Base-by-base conservation (phyloP, 1,139 yeast genomes). In the Pichia sp. region DNA sequence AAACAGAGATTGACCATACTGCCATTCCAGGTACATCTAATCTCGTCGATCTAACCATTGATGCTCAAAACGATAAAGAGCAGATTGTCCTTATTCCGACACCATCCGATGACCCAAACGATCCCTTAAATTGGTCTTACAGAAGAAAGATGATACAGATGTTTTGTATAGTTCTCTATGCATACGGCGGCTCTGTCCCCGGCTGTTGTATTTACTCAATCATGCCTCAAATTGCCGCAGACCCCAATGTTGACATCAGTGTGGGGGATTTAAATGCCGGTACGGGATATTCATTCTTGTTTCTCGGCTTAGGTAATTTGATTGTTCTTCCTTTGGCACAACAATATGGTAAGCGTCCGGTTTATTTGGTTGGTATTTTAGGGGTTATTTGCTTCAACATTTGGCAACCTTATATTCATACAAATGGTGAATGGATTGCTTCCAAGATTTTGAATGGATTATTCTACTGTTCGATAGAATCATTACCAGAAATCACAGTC, bases 1-100 rank as follows among this genome's bases (percentile, higher is more conserved):
- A 12, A n/a, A 15, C 17, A 15, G 40, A 16, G 4, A 38, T 44
- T 19, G 62, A 64, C 46, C 57, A 50, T 35, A 64, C 67, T 16
- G 61, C 65, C 9, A 65, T 75, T 26, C 85, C 85, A 1, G 85
- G 85, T 19, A 77, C 83, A 5, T 63, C 74, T 10, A 77, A 73
- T 39, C 60, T 77, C 32, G 71, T 77, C 14, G 82, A 76, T 50
- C 38, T 67, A n/a, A 42, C 45, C 20, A n/a, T n/a, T n/a, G 55
- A 51, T 7, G 40, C 48, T 16, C 52, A 60, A 33, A 58, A 62
- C 11, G 47, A 52, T 37, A 51, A 56, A 10, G 65, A 61, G 8
- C 31, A 40, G 22, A 63, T 70, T 40, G 63, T 69, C 17, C 47
- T 65, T 18, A 58, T 63, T 37, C 73, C 72, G 6, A 61, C 62